Conservation (phyloP, 2,329 filamentous ascomycete genomes). For the Diaporthe citri region DNA sequence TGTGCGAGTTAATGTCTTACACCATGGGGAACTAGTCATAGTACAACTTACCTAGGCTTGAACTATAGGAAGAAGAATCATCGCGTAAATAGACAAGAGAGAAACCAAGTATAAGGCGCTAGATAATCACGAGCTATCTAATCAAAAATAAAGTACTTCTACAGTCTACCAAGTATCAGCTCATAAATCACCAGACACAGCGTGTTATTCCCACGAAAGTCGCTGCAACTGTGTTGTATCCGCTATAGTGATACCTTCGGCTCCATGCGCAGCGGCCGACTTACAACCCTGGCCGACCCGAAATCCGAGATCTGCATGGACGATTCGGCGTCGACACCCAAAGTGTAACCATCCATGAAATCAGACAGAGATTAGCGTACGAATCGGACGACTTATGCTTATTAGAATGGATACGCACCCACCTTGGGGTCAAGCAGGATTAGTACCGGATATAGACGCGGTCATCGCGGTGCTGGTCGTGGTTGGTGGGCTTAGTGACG, state of each 20-base stretch:
- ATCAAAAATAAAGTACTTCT: not conserved
- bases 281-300: not conserved
- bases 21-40: too few species aligned
- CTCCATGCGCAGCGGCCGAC: not conserved
- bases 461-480: not conserved
- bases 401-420: not conserved
- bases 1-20: too few species aligned
- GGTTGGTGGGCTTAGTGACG: constrained; percentile 28
- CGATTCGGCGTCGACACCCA: not conserved
- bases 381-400: not conserved
- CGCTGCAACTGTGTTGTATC: not conserved
- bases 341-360: not conserved
- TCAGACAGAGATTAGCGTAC: not conserved
- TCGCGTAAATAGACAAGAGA: too few species aligned
- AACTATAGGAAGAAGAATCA: too few species aligned
- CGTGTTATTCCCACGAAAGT: not conserved
- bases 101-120: too few species aligned
- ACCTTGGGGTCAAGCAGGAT: not conserved
- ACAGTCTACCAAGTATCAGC: too few species aligned
- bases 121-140: too few species aligned
- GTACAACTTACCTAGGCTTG: too few species aligned
- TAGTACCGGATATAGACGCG: not conserved
- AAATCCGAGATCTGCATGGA: not conserved
- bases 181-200: not conserved
- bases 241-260: not conserved